These are phyloP conservation scores for Pichia exigua DNA, from an alignment of 805 yeast species.

Conservation along the genomic window DNA sequence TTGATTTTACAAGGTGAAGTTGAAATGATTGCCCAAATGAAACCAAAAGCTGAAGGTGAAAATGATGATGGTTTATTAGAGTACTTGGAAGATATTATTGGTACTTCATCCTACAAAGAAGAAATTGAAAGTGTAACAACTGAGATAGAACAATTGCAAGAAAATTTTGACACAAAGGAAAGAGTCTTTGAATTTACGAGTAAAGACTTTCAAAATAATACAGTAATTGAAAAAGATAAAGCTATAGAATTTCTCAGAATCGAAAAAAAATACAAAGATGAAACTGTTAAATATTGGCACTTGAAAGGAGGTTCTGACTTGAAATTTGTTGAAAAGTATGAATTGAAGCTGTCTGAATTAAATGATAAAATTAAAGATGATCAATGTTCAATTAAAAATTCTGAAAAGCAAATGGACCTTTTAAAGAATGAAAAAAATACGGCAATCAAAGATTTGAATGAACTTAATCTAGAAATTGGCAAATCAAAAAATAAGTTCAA, in stretches of 20 bases:
- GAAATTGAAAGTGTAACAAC: conserved; percentile 57
- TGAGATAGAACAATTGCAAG: conserved; percentile 68
- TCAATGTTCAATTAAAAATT: conserved; percentile 25
- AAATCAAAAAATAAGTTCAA: conserved; percentile 31
- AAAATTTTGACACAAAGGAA: conserved; percentile 72
- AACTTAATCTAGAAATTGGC: conserved; percentile 21
- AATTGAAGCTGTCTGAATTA: conserved; percentile 10
- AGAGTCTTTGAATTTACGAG: conserved; percentile 72
- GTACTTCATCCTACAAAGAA: conserved; percentile 78
- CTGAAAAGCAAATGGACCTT: conserved; percentile 29
- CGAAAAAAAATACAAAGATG: conserved; percentile 53
- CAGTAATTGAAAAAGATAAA: conserved; percentile 52
- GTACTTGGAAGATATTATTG: conserved; percentile 93
- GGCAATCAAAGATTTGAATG: conserved; percentile 18
- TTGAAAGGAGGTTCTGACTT: conserved; percentile 34
- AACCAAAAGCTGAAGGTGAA: conserved; percentile 89
- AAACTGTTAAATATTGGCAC: conserved; percentile 52
- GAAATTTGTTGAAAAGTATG: conserved; percentile 34
- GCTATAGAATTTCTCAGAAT: conserved; percentile 58
- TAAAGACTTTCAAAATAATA: conserved; percentile 52
- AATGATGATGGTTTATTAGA: conserved; percentile 91
- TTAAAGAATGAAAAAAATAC: conserved; percentile 26
- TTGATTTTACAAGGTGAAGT: conserved; percentile 96
- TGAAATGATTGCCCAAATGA: conserved; percentile 97
- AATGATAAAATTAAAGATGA: conserved; percentile 8